phyloP scores from a whole-genome alignment of 306 rosid species.

The Castanopsis chinensis region DNA sequence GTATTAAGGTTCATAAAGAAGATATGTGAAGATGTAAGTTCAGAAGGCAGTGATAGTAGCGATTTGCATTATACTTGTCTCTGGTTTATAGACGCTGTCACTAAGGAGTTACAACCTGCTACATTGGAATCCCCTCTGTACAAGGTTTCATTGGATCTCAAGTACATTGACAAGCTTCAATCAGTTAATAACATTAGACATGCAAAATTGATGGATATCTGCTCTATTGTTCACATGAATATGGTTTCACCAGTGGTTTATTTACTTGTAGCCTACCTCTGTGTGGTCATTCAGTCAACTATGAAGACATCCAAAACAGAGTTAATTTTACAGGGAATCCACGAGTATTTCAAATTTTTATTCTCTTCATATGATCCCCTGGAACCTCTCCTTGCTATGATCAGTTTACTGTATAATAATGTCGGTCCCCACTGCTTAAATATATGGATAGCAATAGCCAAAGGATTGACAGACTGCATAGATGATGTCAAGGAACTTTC shows the following conservation, averaged over 20 bases:
- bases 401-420: slow-evolving; percentile 50
- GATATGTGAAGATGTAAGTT: slow-evolving; percentile 43
- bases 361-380: slow-evolving; percentile 54
- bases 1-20: slow-evolving; percentile 52
- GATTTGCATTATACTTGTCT: slow-evolving; percentile 38
- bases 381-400: slow-evolving; percentile 47
- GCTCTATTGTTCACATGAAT: slow-evolving; percentile 54
- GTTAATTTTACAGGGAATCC: slow-evolving; percentile 32
- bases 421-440: slow-evolving; percentile 45
- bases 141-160: slow-evolving; percentile 61
- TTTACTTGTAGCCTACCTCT: slow-evolving; percentile 56
- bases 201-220: slow-evolving; percentile 34
- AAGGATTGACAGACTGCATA: slow-evolving; percentile 45
- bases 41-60: slow-evolving; percentile 36
- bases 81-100: slow-evolving; percentile 50
- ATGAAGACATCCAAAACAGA: slow-evolving; percentile 25
- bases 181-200: slow-evolving; percentile 27
- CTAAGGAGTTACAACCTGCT: slow-evolving; percentile 62
- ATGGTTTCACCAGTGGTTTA: slow-evolving; percentile 79
- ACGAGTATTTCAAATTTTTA: slow-evolving; percentile 48
- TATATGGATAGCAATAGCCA: slow-evolving; percentile 59
- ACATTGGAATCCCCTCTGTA: slow-evolving; percentile 75
- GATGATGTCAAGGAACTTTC: slow-evolving; percentile 38
- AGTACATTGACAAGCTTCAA: slow-evolving; percentile 42
- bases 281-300: slow-evolving; percentile 43